A percentile compares a stretch with the other conserved stretches of the same genome.
Conservation (phyloP, 495 filamentous ascomycete species). For the Neurospora terricola region DNA sequence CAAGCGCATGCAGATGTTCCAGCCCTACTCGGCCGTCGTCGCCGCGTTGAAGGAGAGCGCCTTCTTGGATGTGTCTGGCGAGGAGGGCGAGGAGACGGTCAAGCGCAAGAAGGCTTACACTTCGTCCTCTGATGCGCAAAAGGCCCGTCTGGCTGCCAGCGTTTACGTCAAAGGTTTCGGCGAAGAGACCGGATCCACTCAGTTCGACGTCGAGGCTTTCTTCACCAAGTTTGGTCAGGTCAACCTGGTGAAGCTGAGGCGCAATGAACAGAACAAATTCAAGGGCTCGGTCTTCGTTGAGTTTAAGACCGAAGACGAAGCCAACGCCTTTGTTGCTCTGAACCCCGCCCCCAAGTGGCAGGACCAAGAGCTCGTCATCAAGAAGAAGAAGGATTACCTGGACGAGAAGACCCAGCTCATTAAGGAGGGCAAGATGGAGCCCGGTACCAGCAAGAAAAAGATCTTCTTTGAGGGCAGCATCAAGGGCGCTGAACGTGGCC, state of each 20-base stretch:
- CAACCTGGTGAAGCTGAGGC: conserved; percentile 80
- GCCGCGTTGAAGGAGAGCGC: conserved; percentile 68
- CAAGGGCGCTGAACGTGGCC: conserved; percentile 14
- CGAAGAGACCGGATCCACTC: conserved; percentile 62
- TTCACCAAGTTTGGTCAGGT: conserved; percentile 71
- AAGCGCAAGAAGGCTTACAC: conserved; percentile 64
- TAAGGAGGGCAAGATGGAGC: conserved; percentile 56
- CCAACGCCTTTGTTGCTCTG: conserved; percentile 64
- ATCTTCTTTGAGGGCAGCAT: conserved; percentile 29
- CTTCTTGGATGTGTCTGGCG: conserved; percentile 50
- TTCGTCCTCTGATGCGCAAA: conserved; percentile 14
- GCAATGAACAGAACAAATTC: conserved; percentile 55
- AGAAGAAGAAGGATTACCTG: conserved; percentile 80
- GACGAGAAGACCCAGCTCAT: conserved; percentile 70
- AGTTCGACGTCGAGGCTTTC: conserved; percentile 89
- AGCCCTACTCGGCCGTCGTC: conserved; percentile 70
- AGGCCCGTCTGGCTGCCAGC: conserved; percentile 24
- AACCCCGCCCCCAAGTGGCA: conserved; percentile 79
- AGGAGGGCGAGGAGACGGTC: conserved; percentile 52
- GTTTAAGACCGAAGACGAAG: conserved; percentile 64
- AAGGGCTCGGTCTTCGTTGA: conserved; percentile 96
- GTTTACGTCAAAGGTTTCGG: conserved; percentile 78
- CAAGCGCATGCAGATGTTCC: conserved; percentile 89
- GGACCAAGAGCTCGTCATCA: conserved; percentile 59
- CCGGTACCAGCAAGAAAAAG: conserved; percentile 23